These are phyloP conservation scores for Neocallimastix lanati DNA, from an alignment of 192 early-diverging fungal genomes.

Conservation along the genomic window DNA sequence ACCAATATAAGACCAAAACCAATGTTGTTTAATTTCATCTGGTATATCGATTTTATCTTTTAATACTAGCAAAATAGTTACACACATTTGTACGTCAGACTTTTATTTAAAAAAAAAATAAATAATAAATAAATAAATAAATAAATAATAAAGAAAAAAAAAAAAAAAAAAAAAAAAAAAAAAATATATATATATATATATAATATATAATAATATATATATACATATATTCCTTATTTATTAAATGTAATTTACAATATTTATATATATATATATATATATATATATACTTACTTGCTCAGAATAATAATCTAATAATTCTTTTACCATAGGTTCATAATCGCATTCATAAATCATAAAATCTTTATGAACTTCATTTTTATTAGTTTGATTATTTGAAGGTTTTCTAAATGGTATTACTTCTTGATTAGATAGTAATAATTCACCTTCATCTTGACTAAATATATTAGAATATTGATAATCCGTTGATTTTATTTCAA, in stretches of 20 bases:
- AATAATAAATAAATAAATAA: too few relatives aligned
- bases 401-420: background rate
- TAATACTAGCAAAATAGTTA: constrained; percentile 41
- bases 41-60: constrained; percentile 16
- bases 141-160: too few relatives aligned
- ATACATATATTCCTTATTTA: too few relatives aligned
- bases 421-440: background rate
- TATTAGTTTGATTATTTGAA: background rate
- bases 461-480: background rate
- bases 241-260: too few relatives aligned
- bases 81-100: constrained; percentile 67
- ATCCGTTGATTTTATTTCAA: background rate
- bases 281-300: constrained; percentile 28
- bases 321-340: constrained; percentile 19
- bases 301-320: constrained; percentile 48
- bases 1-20: constrained; percentile 56
- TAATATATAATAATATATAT: too few relatives aligned
- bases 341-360: constrained; percentile 15
- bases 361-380: constrained; percentile 3
- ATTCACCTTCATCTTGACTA: background rate
- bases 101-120: constrained; percentile 2
- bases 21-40: constrained; percentile 32
- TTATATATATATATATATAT: too few relatives aligned
- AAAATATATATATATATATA: too few relatives aligned
- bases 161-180: too few relatives aligned